Evolutionary conservation across 805 yeast species (phyloP).

Genomic region (Suhomyces pyralidae): DNA sequence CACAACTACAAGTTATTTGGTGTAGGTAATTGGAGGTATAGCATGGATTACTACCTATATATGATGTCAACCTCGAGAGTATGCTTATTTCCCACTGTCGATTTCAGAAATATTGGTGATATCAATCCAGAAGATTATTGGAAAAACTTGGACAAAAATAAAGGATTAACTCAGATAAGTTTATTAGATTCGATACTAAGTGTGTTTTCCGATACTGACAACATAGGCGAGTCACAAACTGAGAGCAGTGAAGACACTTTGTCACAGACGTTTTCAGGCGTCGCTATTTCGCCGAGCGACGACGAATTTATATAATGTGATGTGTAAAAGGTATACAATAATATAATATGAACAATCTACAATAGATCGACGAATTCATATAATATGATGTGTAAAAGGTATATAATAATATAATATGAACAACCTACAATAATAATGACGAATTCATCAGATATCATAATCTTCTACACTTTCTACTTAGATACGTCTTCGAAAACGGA

Average conservation of each 20-base stretch:
- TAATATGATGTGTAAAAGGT: too few species aligned
- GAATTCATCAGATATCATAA: too few species aligned
- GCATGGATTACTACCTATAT: constrained; percentile 12
- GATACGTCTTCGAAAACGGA: too few species aligned
- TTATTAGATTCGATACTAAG: background rate
- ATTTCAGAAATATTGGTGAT: background rate
- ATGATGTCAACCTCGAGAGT: background rate
- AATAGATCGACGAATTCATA: too few species aligned
- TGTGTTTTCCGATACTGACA: background rate
- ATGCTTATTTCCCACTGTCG: background rate
- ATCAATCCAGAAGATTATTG: constrained; percentile 3
- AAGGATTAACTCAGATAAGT: background rate
- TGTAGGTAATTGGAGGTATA: constrained; percentile 9
- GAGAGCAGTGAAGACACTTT: background rate
- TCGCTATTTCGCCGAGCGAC: background rate
- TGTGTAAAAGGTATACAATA: too few species aligned
- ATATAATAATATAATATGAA: too few species aligned
- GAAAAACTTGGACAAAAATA: background rate
- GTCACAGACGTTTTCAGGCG: background rate
- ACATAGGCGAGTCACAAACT: background rate
- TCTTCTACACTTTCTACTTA: too few species aligned
- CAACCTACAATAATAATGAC: too few species aligned
- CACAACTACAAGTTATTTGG: constrained; percentile 10
- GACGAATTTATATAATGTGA: too few species aligned
- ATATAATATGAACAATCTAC: too few species aligned